Evolutionary conservation across 352 stramenopile genomes (phyloP).

Genomic region (Phytophthora kernoviae): DNA sequence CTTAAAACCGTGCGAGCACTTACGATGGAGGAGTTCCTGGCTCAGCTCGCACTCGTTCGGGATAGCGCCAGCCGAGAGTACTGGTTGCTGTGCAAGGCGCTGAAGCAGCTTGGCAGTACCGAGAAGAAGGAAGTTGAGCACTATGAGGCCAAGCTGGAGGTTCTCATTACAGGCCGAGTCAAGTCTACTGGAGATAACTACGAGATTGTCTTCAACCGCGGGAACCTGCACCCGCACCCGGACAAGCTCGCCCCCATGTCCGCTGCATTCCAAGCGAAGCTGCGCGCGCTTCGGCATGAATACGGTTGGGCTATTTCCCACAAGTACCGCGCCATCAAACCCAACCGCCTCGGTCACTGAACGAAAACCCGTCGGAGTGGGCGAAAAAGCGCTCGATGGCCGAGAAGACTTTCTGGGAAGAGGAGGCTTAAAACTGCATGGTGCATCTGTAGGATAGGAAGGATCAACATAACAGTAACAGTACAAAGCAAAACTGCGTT

Average conservation of each 20-base stretch:
- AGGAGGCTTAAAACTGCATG: slow-evolving; percentile 15
- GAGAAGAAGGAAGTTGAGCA: slow-evolving; percentile 30
- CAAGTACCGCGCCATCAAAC: slow-evolving; percentile 45
- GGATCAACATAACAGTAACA: background rate
- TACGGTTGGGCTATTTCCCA: slow-evolving; percentile 44
- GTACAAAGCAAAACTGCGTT: slow-evolving; percentile 13
- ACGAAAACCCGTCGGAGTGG: slow-evolving; percentile 51
- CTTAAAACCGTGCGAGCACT: slow-evolving; percentile 34
- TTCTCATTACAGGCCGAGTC: slow-evolving; percentile 53
- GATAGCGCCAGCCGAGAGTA: slow-evolving; percentile 41
- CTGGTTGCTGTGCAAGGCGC: slow-evolving; percentile 56
- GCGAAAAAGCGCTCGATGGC: slow-evolving; percentile 38
- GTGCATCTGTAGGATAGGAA: slow-evolving; percentile 13
- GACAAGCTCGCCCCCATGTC: slow-evolving; percentile 48
- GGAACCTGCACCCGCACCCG: slow-evolving; percentile 62
- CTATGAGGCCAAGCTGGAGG: slow-evolving; percentile 58
- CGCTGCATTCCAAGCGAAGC: slow-evolving; percentile 35
- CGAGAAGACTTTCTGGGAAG: slow-evolving; percentile 45
- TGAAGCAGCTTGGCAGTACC: slow-evolving; percentile 31
- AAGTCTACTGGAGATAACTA: slow-evolving; percentile 17
- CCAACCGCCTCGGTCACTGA: slow-evolving; percentile 50
- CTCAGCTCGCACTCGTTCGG: slow-evolving; percentile 20
- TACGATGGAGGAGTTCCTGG: slow-evolving; percentile 40
- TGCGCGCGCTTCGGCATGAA: slow-evolving; percentile 35
- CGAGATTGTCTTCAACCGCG: slow-evolving; percentile 64